phyloP scores from a whole-genome alignment of 305 asterid genomes.

The Fraxinus platypoda region DNA sequence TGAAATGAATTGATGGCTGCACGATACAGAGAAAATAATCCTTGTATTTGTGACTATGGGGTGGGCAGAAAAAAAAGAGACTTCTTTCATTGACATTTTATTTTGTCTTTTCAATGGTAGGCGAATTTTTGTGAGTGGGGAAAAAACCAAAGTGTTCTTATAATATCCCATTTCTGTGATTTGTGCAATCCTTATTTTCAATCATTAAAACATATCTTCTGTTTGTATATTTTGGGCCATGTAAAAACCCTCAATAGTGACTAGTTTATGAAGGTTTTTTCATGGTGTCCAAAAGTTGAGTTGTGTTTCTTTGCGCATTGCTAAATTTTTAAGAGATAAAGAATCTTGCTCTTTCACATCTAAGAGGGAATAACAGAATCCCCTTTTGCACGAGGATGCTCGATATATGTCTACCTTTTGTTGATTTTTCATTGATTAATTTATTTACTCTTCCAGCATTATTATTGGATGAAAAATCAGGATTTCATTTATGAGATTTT shows the following conservation, averaged over 20 bases:
- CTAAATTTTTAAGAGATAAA: background rate
- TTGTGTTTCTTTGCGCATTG: background rate
- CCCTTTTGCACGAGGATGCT: constrained; percentile 6
- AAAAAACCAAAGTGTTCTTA: background rate
- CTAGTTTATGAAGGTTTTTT: background rate
- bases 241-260: background rate
- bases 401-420: background rate
- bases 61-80: background rate
- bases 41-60: background rate
- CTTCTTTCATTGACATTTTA: background rate
- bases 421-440: background rate
- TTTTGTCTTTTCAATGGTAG: background rate
- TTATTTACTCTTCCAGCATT: constrained; percentile 1
- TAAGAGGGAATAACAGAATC: constrained; percentile 6
- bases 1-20: background rate
- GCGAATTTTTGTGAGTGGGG: background rate
- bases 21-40: background rate
- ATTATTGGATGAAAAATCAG: background rate
- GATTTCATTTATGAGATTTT: background rate
- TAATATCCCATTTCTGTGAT: background rate
- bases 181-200: background rate
- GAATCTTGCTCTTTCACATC: constrained; percentile 5
- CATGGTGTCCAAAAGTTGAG: background rate
- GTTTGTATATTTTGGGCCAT: background rate
- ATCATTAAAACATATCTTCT: background rate